phyloP scores from a whole-genome alignment of 169 alveolate genomes.

The Theileria parva region DNA sequence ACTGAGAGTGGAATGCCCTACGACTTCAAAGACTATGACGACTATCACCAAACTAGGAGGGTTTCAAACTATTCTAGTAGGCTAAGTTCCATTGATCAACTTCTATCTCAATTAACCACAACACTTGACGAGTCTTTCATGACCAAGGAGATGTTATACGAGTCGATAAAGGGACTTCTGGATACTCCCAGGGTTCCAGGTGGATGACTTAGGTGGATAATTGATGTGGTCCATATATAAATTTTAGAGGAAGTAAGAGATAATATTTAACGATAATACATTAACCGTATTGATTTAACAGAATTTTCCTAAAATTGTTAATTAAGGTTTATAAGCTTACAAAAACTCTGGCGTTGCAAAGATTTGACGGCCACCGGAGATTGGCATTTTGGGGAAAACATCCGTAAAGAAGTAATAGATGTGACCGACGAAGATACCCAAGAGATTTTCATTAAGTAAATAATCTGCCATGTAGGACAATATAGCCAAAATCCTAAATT shows the following conservation, averaged over 20 bases:
- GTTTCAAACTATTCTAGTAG: conserved; percentile 15
- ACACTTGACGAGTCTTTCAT: neutral
- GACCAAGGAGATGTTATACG: conserved; percentile 10
- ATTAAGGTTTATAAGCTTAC: conserved; percentile 46
- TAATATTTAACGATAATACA: neutral
- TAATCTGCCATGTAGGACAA: conserved; percentile 83
- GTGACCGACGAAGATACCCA: conserved; percentile 89
- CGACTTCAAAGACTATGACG: conserved; percentile 4
- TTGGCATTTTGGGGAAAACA: conserved; percentile 89
- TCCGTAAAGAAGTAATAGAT: conserved; percentile 88
- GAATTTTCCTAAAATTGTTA: conserved; percentile 33
- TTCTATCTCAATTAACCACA: conserved; percentile 6
- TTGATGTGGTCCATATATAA: neutral
- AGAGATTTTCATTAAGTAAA: conserved; percentile 82
- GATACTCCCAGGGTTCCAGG: conserved; percentile 25
- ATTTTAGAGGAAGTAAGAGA: neutral
- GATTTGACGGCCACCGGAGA: conserved; percentile 81
- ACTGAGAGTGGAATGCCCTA: neutral
- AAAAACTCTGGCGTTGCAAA: conserved; percentile 84
- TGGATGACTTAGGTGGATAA: neutral
- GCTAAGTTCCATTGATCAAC: conserved; percentile 12
- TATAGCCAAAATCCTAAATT: conserved; percentile 76
- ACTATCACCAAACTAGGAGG: conserved; percentile 4
- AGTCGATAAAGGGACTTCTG: conserved; percentile 9
- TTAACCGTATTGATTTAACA: conserved; percentile 51